Percentiles rank a stretch among this genome's conserved stretches.
phyloP scores from a whole-genome alignment of 2,329 filamentous ascomycete genomes.

The Pestalotiopsis sp. region DNA sequence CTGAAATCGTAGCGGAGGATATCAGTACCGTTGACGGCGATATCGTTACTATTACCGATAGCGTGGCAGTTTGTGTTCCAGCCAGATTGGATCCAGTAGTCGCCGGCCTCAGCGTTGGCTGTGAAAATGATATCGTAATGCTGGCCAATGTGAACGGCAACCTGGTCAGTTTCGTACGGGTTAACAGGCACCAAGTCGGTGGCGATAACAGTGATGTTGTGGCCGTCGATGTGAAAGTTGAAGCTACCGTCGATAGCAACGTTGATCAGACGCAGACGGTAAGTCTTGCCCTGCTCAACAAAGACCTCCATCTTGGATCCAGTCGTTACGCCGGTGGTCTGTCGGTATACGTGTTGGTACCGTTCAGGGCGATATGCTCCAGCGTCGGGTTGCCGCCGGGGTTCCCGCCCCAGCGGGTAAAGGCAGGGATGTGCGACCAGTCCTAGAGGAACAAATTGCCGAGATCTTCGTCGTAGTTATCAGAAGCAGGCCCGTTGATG shows the following conservation, averaged over 20 bases:
- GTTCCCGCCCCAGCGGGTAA: constrained; percentile 33
- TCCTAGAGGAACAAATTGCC: constrained; percentile 61
- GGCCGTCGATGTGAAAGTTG: constrained; percentile 44
- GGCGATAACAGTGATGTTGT: constrained; percentile 56
- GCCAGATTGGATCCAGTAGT: constrained; percentile 50
- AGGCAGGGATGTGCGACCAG: constrained; percentile 53
- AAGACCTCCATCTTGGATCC: constrained; percentile 24
- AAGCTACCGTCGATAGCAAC: constrained; percentile 13
- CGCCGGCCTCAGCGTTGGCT: constrained; percentile 31
- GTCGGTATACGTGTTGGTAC: constrained; percentile 29
- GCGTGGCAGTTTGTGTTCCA: constrained; percentile 19
- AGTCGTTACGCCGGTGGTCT: constrained; percentile 19
- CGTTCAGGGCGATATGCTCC: constrained; percentile 43
- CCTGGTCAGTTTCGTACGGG: constrained; percentile 48
- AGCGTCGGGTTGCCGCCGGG: constrained; percentile 35
- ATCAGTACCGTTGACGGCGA: constrained; percentile 43
- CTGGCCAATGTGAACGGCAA: constrained; percentile 33
- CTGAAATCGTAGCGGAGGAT: constrained; percentile 43
- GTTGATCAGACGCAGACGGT: constrained; percentile 50
- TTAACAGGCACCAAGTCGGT: constrained; percentile 56
- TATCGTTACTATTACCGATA: constrained; percentile 27
- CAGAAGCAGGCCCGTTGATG: constrained; percentile 59
- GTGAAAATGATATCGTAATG: constrained; percentile 46
- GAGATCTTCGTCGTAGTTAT: constrained; percentile 64
- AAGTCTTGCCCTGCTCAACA: constrained; percentile 41